Evolutionary conservation across 192 early-diverging fungal species (phyloP).

Genomic region (Coemansia sp.): DNA sequence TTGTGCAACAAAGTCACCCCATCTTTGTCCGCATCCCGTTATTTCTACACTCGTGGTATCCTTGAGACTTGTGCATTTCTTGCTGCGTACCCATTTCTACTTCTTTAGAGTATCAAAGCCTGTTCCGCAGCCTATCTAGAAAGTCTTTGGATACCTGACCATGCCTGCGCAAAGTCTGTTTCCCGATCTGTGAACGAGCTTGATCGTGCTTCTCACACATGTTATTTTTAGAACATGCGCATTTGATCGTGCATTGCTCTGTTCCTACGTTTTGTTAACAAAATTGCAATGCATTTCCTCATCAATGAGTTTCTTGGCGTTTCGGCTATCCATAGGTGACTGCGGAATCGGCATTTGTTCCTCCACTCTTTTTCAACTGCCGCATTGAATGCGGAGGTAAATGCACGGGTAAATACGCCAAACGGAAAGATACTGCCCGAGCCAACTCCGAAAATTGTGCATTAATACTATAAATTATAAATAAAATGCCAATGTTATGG

Average conservation of each 20-base stretch:
- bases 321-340: neutral
- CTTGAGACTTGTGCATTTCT: conserved; percentile 3
- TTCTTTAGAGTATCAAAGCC: neutral
- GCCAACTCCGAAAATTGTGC: conserved; percentile 8
- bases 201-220: neutral
- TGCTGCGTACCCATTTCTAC: neutral
- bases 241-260: neutral
- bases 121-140: neutral
- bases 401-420: neutral
- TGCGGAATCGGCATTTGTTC: conserved; percentile 6
- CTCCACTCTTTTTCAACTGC: neutral
- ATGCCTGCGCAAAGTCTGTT: conserved; percentile 7
- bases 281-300: neutral
- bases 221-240: neutral
- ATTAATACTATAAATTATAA: neutral
- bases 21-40: neutral
- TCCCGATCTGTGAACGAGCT: too few relatives aligned
- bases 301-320: neutral
- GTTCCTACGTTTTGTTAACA: neutral
- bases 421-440: neutral
- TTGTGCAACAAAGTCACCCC: neutral
- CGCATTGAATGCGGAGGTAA: neutral
- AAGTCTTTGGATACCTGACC: conserved; percentile 1
- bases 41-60: neutral
- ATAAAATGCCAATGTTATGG: neutral